These are phyloP conservation scores for Salix suchowensis DNA, from an alignment of 345 rosid genomes.

Conservation along the genomic window DNA sequence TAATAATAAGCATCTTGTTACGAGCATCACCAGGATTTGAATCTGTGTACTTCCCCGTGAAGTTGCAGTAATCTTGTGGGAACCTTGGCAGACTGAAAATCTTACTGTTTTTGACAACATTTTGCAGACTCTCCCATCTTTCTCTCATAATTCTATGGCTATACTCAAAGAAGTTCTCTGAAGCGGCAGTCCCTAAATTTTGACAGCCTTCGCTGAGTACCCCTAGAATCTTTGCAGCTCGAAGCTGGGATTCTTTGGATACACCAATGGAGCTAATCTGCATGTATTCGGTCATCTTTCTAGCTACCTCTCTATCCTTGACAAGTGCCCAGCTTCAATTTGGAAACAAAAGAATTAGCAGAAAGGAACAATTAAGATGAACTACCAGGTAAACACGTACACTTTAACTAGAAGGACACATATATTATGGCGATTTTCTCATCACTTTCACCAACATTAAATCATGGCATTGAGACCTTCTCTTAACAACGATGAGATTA, in stretches of 20 bases:
- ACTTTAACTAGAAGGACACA: background rate
- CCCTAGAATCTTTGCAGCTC: constrained; percentile 66
- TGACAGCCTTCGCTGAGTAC: constrained; percentile 37
- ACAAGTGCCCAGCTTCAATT: constrained; percentile 72
- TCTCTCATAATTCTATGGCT: constrained; percentile 45
- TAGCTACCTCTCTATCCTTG: constrained; percentile 59
- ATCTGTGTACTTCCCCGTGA: constrained; percentile 32
- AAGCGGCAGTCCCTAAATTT: constrained; percentile 1
- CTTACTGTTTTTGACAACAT: constrained; percentile 38
- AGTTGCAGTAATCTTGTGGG: constrained; percentile 62
- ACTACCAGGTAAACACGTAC: background rate
- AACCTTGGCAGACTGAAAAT: constrained; percentile 49
- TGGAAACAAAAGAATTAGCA: background rate
- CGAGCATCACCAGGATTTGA: constrained; percentile 55
- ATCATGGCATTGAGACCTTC: background rate
- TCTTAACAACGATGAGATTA: background rate
- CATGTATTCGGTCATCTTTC: constrained; percentile 59
- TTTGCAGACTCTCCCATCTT: constrained; percentile 60
- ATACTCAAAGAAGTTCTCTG: constrained; percentile 54
- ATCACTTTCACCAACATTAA: background rate
- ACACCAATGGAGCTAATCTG: constrained; percentile 66
- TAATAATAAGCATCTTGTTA: background rate
- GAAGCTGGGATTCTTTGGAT: constrained; percentile 77
- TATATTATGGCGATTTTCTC: background rate
- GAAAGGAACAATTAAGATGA: background rate